phyloP scores from a whole-genome alignment of 371 early-diverging fungal genomes.

The Fennellomyces sp. region DNA sequence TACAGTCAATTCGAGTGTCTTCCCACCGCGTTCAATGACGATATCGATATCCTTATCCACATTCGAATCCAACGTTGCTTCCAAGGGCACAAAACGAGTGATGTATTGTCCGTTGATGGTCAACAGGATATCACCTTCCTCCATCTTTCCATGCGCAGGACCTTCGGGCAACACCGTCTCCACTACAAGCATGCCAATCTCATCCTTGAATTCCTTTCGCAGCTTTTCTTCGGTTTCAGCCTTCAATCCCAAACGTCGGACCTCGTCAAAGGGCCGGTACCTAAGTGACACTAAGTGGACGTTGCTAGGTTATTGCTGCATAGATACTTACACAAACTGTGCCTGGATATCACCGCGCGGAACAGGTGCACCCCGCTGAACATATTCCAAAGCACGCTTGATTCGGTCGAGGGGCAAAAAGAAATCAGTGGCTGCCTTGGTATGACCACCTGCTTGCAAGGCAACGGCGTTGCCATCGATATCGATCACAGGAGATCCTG shows the following conservation, averaged over 20 bases:
- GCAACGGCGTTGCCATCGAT: slow-evolving; percentile 94
- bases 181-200: slow-evolving; percentile 89
- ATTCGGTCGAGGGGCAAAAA: slow-evolving; percentile 90
- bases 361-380: slow-evolving; percentile 71
- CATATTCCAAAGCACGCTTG: slow-evolving; percentile 73
- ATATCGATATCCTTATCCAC: slow-evolving; percentile 70
- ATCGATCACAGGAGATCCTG: slow-evolving; percentile 92
- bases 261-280: slow-evolving; percentile 76
- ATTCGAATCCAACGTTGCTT: slow-evolving; percentile 74
- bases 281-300: slow-evolving; percentile 19
- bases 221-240: slow-evolving; percentile 72
- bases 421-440: slow-evolving; percentile 88
- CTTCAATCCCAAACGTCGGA: slow-evolving; percentile 71
- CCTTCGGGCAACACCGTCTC: slow-evolving; percentile 86
- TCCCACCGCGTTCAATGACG: slow-evolving; percentile 78
- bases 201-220: slow-evolving; percentile 68
- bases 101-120: slow-evolving; percentile 78
- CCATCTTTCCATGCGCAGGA: slow-evolving; percentile 73
- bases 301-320: no score
- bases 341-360: slow-evolving; percentile 91
- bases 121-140: slow-evolving; percentile 89
- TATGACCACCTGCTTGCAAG: slow-evolving; percentile 84
- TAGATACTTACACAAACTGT: slow-evolving; percentile 64
- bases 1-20: slow-evolving; percentile 61
- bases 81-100: slow-evolving; percentile 86